Evolutionary conservation across 2,329 filamentous ascomycete species (phyloP).

Genomic region (Pseudocercospora fuligena): DNA sequence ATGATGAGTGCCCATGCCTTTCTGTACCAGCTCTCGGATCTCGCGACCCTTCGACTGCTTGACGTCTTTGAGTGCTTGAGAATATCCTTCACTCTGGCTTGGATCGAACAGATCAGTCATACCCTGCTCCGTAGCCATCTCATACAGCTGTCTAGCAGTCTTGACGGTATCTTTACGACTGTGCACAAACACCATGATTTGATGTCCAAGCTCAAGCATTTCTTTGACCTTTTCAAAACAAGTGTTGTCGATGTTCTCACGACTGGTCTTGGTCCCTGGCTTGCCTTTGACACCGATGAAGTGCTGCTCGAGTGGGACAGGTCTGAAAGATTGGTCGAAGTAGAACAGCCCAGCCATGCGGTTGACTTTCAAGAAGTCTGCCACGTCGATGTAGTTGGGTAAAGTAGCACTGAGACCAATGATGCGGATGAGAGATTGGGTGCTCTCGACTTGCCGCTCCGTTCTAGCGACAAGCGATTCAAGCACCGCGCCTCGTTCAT

Average conservation of each 20-base stretch:
- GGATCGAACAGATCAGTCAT: constrained; percentile 85
- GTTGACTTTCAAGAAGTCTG: constrained; percentile 96
- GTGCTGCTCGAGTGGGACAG: constrained; percentile 94
- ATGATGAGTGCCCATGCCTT: constrained; percentile 93
- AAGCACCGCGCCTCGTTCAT: constrained; percentile 92
- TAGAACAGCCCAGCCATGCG: constrained; percentile 92
- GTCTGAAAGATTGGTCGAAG: constrained; percentile 93
- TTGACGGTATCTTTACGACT: constrained; percentile 91
- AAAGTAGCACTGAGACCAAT: constrained; percentile 93
- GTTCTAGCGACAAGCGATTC: constrained; percentile 96
- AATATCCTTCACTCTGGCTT: constrained; percentile 75
- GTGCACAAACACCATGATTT: constrained; percentile 99
- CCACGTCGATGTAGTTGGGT: constrained; percentile 95
- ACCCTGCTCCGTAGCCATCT: constrained; percentile 82
- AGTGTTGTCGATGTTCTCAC: constrained; percentile 85
- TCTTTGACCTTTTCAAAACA: constrained; percentile 93
- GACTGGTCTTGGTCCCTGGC: constrained; percentile 75
- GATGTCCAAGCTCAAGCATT: constrained; percentile 90
- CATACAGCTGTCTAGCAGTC: constrained; percentile 81
- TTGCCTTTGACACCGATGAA: constrained; percentile 97
- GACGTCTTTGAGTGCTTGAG: constrained; percentile 79
- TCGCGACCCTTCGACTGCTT: constrained; percentile 85
- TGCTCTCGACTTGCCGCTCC: constrained; percentile 95
- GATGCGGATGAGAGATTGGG: constrained; percentile 94
- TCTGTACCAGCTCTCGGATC: constrained; percentile 83